phyloP scores from a whole-genome alignment of 2,329 filamentous ascomycete species.

The Blastomyces gilchristii region DNA sequence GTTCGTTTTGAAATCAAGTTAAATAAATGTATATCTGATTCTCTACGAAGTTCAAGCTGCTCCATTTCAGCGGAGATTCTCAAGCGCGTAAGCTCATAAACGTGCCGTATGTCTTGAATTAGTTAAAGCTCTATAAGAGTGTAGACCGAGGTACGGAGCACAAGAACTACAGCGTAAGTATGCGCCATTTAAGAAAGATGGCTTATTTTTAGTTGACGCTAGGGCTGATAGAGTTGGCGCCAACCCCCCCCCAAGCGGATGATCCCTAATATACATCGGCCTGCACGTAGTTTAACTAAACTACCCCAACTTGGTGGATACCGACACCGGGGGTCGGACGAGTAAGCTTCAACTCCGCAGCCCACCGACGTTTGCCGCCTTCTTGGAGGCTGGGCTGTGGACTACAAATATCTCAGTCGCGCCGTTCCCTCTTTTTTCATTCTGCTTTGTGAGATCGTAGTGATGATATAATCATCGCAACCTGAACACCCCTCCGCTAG shows the following conservation, averaged over 20 bases:
- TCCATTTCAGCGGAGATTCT: background rate
- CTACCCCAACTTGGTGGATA: too few relatives aligned
- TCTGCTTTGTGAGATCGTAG: background rate
- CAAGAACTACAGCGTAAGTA: background rate
- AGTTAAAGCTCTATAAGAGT: background rate
- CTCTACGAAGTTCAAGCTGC: background rate
- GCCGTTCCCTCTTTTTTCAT: background rate
- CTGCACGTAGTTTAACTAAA: too few relatives aligned
- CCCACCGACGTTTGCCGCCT: background rate
- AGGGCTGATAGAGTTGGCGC: background rate
- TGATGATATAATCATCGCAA: background rate
- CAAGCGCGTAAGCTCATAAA: background rate
- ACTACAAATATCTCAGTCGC: background rate
- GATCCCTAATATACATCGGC: too few relatives aligned
- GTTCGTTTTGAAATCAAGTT: background rate
- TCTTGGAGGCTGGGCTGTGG: background rate
- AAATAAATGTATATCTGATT: background rate
- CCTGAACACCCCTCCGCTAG: background rate
- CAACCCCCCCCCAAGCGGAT: too few relatives aligned
- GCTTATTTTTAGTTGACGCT: too few relatives aligned
- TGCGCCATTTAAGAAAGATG: background rate
- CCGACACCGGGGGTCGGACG: too few relatives aligned
- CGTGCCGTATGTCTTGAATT: background rate
- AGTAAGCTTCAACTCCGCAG: background rate
- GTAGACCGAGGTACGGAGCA: background rate